phyloP scores from a whole-genome alignment of 257 asterid genomes.

The Lithospermum erythrorhizon region DNA sequence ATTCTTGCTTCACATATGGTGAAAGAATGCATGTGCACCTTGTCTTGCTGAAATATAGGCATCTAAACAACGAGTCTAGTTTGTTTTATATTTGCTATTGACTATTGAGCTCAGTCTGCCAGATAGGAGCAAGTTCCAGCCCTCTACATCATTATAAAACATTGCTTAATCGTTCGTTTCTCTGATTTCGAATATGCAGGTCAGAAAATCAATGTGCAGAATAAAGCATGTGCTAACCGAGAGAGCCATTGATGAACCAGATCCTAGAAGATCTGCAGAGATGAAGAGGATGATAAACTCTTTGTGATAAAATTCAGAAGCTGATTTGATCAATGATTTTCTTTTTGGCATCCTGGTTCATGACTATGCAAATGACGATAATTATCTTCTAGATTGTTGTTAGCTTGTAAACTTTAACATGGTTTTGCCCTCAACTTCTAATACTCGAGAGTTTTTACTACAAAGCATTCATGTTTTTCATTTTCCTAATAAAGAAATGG shows the following conservation, averaged over 20 bases:
- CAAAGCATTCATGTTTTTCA: too few species aligned
- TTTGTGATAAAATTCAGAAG: constrained; percentile 19
- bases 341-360: background rate
- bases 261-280: constrained; percentile 80
- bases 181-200: constrained; percentile 37
- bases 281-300: constrained; percentile 90
- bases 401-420: background rate
- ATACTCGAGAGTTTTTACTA: too few species aligned
- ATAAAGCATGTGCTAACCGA: constrained; percentile 89
- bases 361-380: background rate
- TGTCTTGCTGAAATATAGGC: background rate
- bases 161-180: background rate
- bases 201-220: constrained; percentile 85
- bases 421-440: background rate
- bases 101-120: background rate
- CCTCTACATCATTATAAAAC: background rate
- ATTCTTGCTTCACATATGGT: background rate
- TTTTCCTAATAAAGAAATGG: too few species aligned
- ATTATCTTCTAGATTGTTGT: background rate
- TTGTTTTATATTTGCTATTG: background rate
- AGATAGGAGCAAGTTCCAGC: background rate
- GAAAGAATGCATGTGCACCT: background rate
- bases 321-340: background rate
- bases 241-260: constrained; percentile 92
- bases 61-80: background rate